Evolutionary conservation across 768 basidiomycete genomes (phyloP).

Genomic region (Boletus tomentosulus): DNA sequence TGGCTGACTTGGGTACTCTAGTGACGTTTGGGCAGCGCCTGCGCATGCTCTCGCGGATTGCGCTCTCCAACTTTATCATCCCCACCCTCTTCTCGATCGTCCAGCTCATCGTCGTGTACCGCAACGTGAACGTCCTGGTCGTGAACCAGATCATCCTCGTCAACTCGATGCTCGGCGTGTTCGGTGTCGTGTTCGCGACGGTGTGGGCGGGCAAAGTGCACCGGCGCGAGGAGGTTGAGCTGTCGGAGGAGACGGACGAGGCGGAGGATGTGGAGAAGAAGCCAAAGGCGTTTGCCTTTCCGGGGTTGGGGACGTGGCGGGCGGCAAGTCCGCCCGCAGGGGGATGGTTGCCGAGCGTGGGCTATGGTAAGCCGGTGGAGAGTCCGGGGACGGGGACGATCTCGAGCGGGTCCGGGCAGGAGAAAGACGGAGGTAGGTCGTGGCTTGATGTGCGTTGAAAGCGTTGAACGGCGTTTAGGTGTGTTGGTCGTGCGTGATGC

Average conservation of each 20-base stretch:
- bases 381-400: background rate
- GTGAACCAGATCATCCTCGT: constrained; percentile 27
- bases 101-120: constrained; percentile 29
- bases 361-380: background rate
- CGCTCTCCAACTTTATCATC: constrained; percentile 32
- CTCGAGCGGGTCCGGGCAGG: background rate
- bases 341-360: constrained; percentile 5
- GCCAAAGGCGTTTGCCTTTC: background rate
- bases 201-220: constrained; percentile 24
- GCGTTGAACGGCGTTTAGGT: background rate
- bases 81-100: constrained; percentile 30
- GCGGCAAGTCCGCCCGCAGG: constrained; percentile 7
- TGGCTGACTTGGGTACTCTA: background rate
- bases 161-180: constrained; percentile 30
- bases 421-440: background rate
- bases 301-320: constrained; percentile 19
- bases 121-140: constrained; percentile 13
- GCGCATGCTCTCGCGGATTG: constrained; percentile 26
- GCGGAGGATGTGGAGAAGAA: background rate
- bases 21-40: constrained; percentile 23
- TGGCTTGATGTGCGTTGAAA: background rate
- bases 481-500: background rate
- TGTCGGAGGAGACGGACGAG: background rate
- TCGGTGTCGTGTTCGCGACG: constrained; percentile 33
- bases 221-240: background rate